phyloP scores from a whole-genome alignment of 1,139 yeast genomes.

The Debaryomyces udenii region DNA sequence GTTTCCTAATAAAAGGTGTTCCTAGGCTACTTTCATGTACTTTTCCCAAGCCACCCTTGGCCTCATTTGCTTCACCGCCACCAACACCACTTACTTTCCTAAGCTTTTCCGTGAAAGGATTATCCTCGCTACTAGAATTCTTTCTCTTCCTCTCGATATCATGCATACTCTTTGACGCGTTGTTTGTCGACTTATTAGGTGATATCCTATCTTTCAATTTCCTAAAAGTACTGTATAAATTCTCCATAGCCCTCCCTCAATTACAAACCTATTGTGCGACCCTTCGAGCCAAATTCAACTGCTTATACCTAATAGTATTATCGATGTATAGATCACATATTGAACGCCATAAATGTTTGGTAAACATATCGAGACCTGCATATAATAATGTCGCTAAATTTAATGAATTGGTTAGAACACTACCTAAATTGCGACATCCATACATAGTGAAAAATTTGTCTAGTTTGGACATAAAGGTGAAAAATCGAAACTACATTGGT shows the following conservation, averaged over 20 bases:
- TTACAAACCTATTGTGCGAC: not conserved
- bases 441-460: conserved; percentile 9
- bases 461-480: conserved; percentile 1
- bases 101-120: conserved; percentile 34
- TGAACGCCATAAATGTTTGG: not conserved
- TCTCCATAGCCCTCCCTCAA: conserved; percentile 17
- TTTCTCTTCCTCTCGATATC: conserved; percentile 16
- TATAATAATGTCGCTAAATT: conserved; percentile 5
- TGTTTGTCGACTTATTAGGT: conserved; percentile 16
- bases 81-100: conserved; percentile 2
- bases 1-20: conserved; percentile 15
- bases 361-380: conserved; percentile 5
- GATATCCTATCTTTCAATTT: conserved; percentile 23
- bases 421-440: conserved; percentile 5
- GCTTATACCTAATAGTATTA: no score
- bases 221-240: conserved; percentile 20
- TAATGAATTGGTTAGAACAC: not conserved
- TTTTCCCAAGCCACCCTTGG: not conserved
- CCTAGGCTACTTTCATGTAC: not conserved
- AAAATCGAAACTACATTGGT: not conserved
- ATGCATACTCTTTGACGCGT: conserved; percentile 14
- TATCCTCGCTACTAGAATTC: conserved; percentile 25
- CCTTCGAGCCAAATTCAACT: not conserved
- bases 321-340: not conserved
- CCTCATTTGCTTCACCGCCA: not conserved